A percentile compares a stretch with the other conserved stretches of the same genome.
Evolutionary conservation across 768 basidiomycete species (phyloP).

Genomic region (Candolleomyces eurysporus): DNA sequence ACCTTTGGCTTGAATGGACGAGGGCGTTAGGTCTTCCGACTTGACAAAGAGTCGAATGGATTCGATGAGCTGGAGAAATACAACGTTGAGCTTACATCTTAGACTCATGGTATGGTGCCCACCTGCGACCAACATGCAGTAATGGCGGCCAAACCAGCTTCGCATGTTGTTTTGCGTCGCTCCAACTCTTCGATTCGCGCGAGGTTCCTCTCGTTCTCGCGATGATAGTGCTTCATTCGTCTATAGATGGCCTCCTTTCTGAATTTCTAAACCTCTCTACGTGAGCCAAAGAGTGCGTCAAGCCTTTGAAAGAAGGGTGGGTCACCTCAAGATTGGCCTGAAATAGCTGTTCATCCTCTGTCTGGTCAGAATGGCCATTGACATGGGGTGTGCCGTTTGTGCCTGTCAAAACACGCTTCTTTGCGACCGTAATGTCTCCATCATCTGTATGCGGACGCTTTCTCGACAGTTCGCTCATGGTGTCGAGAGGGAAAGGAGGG

Average conservation of each 20-base stretch:
- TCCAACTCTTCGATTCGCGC: slow-evolving; percentile 63
- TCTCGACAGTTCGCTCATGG: slow-evolving; percentile 33
- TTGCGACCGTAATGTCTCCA: slow-evolving; percentile 43
- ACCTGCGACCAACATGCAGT: slow-evolving; percentile 83
- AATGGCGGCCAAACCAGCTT: slow-evolving; percentile 71
- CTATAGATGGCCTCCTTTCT: slow-evolving; percentile 86
- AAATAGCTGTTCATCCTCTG: slow-evolving; percentile 47
- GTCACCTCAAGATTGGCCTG: slow-evolving; percentile 65
- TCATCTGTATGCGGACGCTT: slow-evolving; percentile 59
- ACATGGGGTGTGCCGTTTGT: slow-evolving; percentile 51
- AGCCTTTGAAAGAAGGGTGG: slow-evolving; percentile 13
- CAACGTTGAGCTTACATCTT: not conserved
- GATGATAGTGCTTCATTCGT: slow-evolving; percentile 79
- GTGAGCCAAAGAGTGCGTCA: slow-evolving; percentile 11
- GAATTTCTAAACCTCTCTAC: slow-evolving; percentile 53
- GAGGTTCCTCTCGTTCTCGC: slow-evolving; percentile 67
- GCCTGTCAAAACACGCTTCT: slow-evolving; percentile 56
- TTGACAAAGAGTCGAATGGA: slow-evolving; percentile 60
- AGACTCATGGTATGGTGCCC: slow-evolving; percentile 8
- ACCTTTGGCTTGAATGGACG: slow-evolving; percentile 44
- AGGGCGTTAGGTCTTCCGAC: slow-evolving; percentile 46
- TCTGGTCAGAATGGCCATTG: slow-evolving; percentile 44
- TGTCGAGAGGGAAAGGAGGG: slow-evolving; percentile 15
- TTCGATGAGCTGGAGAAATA: slow-evolving; percentile 53
- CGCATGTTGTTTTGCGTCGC: slow-evolving; percentile 60